A percentile compares a stretch with the other conserved stretches of the same genome.
Conservation (phyloP, 1,284 basidiomycete species). For the Cutaneotrichosporon daszewskae region DNA sequence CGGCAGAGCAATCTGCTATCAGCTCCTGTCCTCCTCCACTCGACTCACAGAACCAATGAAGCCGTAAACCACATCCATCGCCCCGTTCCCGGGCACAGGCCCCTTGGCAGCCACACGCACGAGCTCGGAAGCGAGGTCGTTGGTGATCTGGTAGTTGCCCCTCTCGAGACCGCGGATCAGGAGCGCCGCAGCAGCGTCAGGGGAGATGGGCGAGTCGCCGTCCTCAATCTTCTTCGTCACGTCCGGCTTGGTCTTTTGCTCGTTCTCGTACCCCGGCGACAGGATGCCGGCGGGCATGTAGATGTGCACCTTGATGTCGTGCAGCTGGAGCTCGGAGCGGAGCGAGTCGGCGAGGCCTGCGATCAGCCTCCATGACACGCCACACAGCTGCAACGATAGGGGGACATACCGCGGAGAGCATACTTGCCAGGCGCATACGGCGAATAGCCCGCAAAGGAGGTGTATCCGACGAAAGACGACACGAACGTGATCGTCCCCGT, state of each 20-base stretch:
- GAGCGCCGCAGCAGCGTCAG: conserved; percentile 61
- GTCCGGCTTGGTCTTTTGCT: conserved; percentile 74
- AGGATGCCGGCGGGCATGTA: conserved; percentile 84
- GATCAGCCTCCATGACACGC: conserved; percentile 49
- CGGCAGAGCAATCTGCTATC: conserved; percentile 40
- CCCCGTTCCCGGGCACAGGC: conserved; percentile 60
- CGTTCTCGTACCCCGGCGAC: conserved; percentile 71
- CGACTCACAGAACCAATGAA: conserved; percentile 32
- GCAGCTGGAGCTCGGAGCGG: conserved; percentile 69
- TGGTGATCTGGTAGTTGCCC: conserved; percentile 70
- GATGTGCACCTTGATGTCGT: conserved; percentile 69
- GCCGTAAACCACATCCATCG: conserved; percentile 54
- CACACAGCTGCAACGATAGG: too few relatives aligned
- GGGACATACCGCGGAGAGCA: conserved; percentile 63
- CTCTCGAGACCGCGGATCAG: conserved; percentile 67
- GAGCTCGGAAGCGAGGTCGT: conserved; percentile 62
- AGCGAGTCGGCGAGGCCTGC: conserved; percentile 71
- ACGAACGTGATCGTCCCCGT: conserved; percentile 72
- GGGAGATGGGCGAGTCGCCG: conserved; percentile 60
- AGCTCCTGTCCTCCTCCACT: neutral
- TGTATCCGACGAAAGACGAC: conserved; percentile 72
- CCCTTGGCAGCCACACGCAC: conserved; percentile 68
- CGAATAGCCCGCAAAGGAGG: conserved; percentile 76
- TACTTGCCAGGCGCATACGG: conserved; percentile 85
- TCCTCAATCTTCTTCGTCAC: conserved; percentile 79